Evolutionary conservation across 1,284 basidiomycete genomes (phyloP).

Genomic region (Phlebopus sp.): DNA sequence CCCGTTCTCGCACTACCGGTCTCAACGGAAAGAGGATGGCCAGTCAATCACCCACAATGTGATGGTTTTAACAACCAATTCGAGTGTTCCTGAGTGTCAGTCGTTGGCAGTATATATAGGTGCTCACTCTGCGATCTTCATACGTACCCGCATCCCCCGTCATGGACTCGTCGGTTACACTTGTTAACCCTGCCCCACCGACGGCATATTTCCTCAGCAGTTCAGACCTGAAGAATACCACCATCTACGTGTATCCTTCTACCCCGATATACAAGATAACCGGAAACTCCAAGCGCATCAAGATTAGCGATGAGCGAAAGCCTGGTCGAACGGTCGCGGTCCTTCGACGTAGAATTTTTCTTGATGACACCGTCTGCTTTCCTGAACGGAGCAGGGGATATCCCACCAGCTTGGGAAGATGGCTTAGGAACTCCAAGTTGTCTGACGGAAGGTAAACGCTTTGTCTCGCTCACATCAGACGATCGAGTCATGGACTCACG

Average conservation of each 20-base stretch:
- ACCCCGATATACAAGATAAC: constrained; percentile 10
- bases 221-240: constrained; percentile 13
- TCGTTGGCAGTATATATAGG: too few species aligned
- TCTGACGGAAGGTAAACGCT: constrained; percentile 11
- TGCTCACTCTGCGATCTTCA: neutral
- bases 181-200: constrained; percentile 1
- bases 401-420: constrained; percentile 11
- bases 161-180: constrained; percentile 4
- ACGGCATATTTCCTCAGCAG: constrained; percentile 12
- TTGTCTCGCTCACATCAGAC: neutral
- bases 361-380: constrained; percentile 15
- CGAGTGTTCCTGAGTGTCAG: too few species aligned
- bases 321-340: constrained; percentile 8
- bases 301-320: constrained; percentile 10
- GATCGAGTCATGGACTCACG: neutral
- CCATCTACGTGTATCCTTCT: constrained; percentile 4
- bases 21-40: too few species aligned
- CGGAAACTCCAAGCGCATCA: constrained; percentile 6
- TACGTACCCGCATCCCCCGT: too few species aligned
- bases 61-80: too few species aligned
- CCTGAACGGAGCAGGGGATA: constrained; percentile 1
- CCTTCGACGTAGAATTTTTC: constrained; percentile 6
- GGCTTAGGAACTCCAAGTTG: constrained; percentile 11
- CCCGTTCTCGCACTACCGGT: too few species aligned
- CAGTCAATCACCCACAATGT: too few species aligned